These are phyloP conservation scores for Cephalotrichum gorgonifer DNA, from an alignment of 2,329 filamentous ascomycete species.

Conservation along the genomic window DNA sequence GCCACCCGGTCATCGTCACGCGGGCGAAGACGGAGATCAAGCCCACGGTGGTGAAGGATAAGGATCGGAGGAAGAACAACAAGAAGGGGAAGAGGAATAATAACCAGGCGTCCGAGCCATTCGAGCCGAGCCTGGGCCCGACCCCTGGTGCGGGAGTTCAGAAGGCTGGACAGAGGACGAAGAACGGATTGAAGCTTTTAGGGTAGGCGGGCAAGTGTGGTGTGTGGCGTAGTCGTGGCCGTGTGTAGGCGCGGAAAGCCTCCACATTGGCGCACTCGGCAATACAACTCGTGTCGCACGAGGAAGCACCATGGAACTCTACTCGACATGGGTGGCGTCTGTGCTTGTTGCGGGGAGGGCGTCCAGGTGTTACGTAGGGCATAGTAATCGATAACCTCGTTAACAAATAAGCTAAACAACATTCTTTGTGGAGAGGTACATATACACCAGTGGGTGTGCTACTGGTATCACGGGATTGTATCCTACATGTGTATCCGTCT, in stretches of 20 bases:
- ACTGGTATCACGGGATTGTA: too few relatives aligned
- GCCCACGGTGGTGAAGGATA: conserved; percentile 57
- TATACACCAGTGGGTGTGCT: too few relatives aligned
- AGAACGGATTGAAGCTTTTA: conserved; percentile 51
- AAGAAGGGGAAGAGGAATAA: conserved; percentile 22
- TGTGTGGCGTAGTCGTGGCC: neutral
- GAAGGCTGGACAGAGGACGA: conserved; percentile 58
- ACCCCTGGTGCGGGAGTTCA: conserved; percentile 40
- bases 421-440: too few relatives aligned
- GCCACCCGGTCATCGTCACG: conserved; percentile 79
- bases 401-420: too few relatives aligned
- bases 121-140: conserved; percentile 42
- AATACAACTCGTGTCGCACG: neutral
- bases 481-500: too few relatives aligned
- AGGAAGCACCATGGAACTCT: neutral
- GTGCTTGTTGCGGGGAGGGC: neutral
- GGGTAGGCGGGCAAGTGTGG: conserved; percentile 29
- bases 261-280: neutral
- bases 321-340: neutral
- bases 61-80: conserved; percentile 25
- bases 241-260: neutral
- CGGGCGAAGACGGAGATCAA: conserved; percentile 90
- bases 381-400: neutral
- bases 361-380: neutral
- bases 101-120: conserved; percentile 26